These are phyloP conservation scores for Ganoderma meredithae DNA, from an alignment of 1,284 basidiomycete genomes.

Conservation along the genomic window DNA sequence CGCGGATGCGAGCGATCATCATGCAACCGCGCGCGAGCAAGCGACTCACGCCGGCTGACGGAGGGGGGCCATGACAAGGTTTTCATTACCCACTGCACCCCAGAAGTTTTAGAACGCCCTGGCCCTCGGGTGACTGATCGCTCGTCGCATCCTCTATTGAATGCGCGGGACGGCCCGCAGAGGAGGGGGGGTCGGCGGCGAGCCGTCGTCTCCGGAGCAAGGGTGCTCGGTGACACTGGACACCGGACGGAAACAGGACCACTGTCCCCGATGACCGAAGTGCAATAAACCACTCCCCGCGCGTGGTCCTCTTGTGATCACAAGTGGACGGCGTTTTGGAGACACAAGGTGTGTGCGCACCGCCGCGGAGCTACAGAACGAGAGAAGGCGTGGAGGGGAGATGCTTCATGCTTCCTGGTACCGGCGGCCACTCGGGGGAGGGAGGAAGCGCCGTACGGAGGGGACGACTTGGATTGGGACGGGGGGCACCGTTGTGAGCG, in stretches of 20 bases:
- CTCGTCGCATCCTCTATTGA: constrained; percentile 24
- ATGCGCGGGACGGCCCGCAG: constrained; percentile 20
- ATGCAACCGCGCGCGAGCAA: constrained; percentile 1
- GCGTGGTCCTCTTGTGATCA: too few species aligned
- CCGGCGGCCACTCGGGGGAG: constrained; percentile 17
- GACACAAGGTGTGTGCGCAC: constrained; percentile 2
- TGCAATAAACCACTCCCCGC: not conserved
- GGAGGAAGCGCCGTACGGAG: constrained; percentile 23
- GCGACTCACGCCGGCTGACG: not conserved
- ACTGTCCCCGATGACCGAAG: not conserved
- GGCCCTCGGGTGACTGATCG: constrained; percentile 4
- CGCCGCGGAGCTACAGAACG: constrained; percentile 24
- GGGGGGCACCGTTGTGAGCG: constrained; percentile 18
- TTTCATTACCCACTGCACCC: constrained; percentile 34
- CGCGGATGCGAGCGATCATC: constrained; percentile 5
- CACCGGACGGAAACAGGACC: not conserved
- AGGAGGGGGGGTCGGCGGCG: not conserved
- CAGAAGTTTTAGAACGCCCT: constrained; percentile 30
- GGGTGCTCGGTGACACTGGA: not conserved
- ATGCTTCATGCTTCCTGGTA: constrained; percentile 21
- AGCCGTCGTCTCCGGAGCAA: not conserved
- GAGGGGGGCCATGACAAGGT: constrained; percentile 27
- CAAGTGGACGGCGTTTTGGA: not conserved
- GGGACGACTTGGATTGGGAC: constrained; percentile 1
- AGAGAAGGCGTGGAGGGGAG: constrained; percentile 15